Evolutionary conservation across 2,329 filamentous ascomycete genomes (phyloP).

Genomic region (Fusarium proliferatum): DNA sequence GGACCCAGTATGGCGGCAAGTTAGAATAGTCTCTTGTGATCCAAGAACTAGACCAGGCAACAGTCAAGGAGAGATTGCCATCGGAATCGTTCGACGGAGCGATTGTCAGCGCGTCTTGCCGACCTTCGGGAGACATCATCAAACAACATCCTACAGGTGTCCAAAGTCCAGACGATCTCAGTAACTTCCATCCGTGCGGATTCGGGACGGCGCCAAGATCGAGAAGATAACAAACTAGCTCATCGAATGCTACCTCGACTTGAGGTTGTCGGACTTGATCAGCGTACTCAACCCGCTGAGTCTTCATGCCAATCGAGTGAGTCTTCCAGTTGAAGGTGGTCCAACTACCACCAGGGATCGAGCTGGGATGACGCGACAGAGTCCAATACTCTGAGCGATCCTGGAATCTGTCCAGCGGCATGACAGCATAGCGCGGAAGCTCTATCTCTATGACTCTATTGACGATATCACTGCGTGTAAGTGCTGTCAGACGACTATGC

Average conservation of each 20-base stretch:
- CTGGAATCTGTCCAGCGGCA: slow-evolving; percentile 66
- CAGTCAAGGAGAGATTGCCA: slow-evolving; percentile 67
- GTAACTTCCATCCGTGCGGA: slow-evolving; percentile 66
- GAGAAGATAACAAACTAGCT: slow-evolving; percentile 70
- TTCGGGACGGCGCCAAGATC: slow-evolving; percentile 72
- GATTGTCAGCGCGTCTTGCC: slow-evolving; percentile 62
- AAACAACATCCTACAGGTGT: slow-evolving; percentile 68
- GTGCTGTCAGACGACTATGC: slow-evolving; percentile 66
- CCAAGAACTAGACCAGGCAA: slow-evolving; percentile 67
- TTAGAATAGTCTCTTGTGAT: slow-evolving; percentile 62
- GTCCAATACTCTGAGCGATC: slow-evolving; percentile 69
- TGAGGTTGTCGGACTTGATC: slow-evolving; percentile 65
- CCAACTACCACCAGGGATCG: slow-evolving; percentile 71
- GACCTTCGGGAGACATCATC: slow-evolving; percentile 63
- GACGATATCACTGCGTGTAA: slow-evolving; percentile 72
- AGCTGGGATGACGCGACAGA: slow-evolving; percentile 61
- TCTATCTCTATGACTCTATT: slow-evolving; percentile 75
- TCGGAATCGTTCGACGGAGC: slow-evolving; percentile 69
- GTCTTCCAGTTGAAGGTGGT: slow-evolving; percentile 74
- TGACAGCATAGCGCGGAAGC: slow-evolving; percentile 72
- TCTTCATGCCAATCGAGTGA: slow-evolving; percentile 70
- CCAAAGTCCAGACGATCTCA: slow-evolving; percentile 69
- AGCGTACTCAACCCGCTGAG: slow-evolving; percentile 72
- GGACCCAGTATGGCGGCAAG: slow-evolving; percentile 70
- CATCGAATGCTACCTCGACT: slow-evolving; percentile 66